phyloP scores from a whole-genome alignment of 164 flowering plant genomes.

The Magnolia changhungtana region DNA sequence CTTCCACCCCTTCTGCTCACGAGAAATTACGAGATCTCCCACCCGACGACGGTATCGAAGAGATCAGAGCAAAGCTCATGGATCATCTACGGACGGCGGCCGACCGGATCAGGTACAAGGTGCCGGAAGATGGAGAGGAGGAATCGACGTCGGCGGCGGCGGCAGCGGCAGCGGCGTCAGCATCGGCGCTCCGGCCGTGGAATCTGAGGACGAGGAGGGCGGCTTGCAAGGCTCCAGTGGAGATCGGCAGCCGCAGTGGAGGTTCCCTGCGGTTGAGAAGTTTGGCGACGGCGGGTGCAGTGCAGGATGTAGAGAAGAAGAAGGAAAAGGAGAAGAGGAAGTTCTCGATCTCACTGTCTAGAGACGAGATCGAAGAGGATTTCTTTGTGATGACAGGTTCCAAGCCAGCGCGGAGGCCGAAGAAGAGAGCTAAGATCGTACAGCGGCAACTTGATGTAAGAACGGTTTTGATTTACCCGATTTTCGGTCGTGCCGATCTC shows the following conservation, averaged over 20 bases:
- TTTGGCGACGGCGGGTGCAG: slow-evolving; percentile 2
- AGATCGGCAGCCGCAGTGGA: slow-evolving; percentile 26
- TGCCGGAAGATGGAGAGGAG: slow-evolving; percentile 17
- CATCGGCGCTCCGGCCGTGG: slow-evolving; percentile 46
- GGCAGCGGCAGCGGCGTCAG: not conserved
- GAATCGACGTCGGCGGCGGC: slow-evolving; percentile 14
- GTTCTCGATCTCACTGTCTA: slow-evolving; percentile 45
- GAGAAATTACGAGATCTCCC: slow-evolving; percentile 3
- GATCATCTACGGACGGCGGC: slow-evolving; percentile 52
- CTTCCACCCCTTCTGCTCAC: slow-evolving; percentile 3
- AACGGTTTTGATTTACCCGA: not conserved
- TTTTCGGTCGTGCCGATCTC: not conserved
- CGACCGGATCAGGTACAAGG: slow-evolving; percentile 44
- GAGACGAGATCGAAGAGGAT: slow-evolving; percentile 74
- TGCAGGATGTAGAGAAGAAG: slow-evolving; percentile 3
- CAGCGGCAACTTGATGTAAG: slow-evolving; percentile 73
- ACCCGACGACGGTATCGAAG: slow-evolving; percentile 48
- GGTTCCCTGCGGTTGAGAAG: slow-evolving; percentile 26
- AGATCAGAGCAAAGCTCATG: slow-evolving; percentile 52
- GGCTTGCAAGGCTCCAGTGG: slow-evolving; percentile 39
- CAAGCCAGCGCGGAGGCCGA: slow-evolving; percentile 67
- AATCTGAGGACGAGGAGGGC: slow-evolving; percentile 76
- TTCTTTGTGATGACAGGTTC: slow-evolving; percentile 46
- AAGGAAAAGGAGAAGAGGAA: slow-evolving; percentile 34
- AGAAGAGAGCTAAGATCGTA: slow-evolving; percentile 47